Evolutionary conservation across 2,329 filamentous ascomycete genomes (phyloP).

Genomic region (Juglanconis oblonga): DNA sequence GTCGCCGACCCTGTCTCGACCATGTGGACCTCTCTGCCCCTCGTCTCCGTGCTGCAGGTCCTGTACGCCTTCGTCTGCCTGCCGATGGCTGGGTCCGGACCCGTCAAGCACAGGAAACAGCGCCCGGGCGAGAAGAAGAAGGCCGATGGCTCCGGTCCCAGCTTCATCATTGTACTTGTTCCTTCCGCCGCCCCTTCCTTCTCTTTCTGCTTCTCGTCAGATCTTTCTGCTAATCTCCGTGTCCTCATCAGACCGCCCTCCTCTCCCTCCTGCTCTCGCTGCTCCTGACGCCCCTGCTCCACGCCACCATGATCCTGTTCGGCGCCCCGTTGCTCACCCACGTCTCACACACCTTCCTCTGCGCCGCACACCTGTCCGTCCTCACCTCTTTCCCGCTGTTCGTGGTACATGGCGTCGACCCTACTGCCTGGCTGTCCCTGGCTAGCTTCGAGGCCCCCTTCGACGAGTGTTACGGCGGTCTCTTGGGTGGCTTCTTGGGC

Average conservation of each 20-base stretch:
- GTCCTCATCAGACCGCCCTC: slow-evolving; percentile 36
- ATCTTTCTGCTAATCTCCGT: slow-evolving; percentile 6
- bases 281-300: slow-evolving; percentile 63
- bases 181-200: neutral
- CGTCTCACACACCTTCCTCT: slow-evolving; percentile 72
- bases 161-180: slow-evolving; percentile 43
- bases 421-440: slow-evolving; percentile 66
- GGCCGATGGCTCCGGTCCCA: slow-evolving; percentile 39
- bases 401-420: slow-evolving; percentile 80
- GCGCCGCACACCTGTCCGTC: slow-evolving; percentile 76
- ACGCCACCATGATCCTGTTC: slow-evolving; percentile 75
- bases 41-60: slow-evolving; percentile 29
- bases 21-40: slow-evolving; percentile 29
- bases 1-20: slow-evolving; percentile 29
- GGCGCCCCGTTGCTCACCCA: slow-evolving; percentile 88
- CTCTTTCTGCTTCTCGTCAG: neutral
- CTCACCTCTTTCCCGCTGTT: slow-evolving; percentile 77
- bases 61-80: slow-evolving; percentile 61
- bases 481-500: slow-evolving; percentile 74
- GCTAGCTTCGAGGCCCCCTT: slow-evolving; percentile 66
- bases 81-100: slow-evolving; percentile 53
- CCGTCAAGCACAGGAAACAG: slow-evolving; percentile 44
- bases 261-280: slow-evolving; percentile 59
- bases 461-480: slow-evolving; percentile 80
- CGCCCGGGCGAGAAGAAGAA: slow-evolving; percentile 50